phyloP scores from a whole-genome alignment of 2,329 filamentous ascomycete genomes.

The Arthroderma uncinatum region DNA sequence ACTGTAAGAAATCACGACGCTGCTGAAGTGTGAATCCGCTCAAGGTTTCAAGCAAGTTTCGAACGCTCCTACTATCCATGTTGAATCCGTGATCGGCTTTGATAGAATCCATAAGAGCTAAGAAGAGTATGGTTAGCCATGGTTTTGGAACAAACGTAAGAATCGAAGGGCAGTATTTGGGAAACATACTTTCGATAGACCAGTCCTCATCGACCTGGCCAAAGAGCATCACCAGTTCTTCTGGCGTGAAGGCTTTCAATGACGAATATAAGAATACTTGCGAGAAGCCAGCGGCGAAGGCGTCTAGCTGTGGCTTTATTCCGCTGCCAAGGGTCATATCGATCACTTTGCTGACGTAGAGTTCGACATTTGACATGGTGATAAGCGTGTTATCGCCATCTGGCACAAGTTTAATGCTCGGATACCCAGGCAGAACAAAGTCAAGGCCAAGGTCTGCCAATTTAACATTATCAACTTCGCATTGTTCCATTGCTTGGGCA shows the following conservation, averaged over 20 bases:
- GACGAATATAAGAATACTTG: conserved; percentile 94
- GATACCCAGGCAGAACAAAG: conserved; percentile 88
- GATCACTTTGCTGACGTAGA: conserved; percentile 79
- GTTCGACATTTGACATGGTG: conserved; percentile 81
- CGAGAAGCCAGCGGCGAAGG: conserved; percentile 83
- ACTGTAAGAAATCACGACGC: conserved; percentile 89
- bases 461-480: conserved; percentile 61
- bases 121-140: conserved; percentile 22
- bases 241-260: conserved; percentile 83
- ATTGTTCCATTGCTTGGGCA: conserved; percentile 53
- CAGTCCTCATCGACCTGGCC: conserved; percentile 90
- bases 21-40: conserved; percentile 65
- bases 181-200: conserved; percentile 80
- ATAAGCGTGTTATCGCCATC: conserved; percentile 64
- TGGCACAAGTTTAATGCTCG: conserved; percentile 68
- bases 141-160: conserved; percentile 13
- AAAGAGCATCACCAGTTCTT: conserved; percentile 89
- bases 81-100: conserved; percentile 98
- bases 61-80: conserved; percentile 93
- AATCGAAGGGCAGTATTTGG: background rate
- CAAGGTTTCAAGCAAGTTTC: conserved; percentile 88
- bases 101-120: conserved; percentile 92
- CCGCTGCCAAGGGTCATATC: conserved; percentile 84
- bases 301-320: conserved; percentile 77
- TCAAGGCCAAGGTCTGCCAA: conserved; percentile 86